phyloP scores from a whole-genome alignment of 225 moss, liverwort and hornwort genomes.

The Bryum argenteum region DNA sequence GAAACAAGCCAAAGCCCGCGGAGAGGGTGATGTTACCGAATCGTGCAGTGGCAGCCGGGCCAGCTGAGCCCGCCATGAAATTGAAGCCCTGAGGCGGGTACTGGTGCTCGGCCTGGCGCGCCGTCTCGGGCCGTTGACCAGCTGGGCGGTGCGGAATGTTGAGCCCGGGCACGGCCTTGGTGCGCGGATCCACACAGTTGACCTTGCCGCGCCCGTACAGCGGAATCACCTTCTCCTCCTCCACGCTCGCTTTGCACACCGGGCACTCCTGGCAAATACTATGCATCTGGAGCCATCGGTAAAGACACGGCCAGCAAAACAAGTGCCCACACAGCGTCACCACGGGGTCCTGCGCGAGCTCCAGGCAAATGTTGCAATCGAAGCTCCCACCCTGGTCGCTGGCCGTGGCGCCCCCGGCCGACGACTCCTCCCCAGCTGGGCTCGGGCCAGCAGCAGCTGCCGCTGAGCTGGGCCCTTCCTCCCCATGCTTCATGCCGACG shows the following conservation, averaged over 20 bases:
- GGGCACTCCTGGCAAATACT: constrained; percentile 97
- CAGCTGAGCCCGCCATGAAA: constrained; percentile 87
- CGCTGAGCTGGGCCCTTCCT: constrained; percentile 74
- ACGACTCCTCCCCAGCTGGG: constrained; percentile 60
- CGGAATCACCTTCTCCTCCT: constrained; percentile 97
- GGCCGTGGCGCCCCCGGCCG: constrained; percentile 48
- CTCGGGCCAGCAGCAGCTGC: constrained; percentile 51
- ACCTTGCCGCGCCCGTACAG: constrained; percentile 93
- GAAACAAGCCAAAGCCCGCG: constrained; percentile 97
- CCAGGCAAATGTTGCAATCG: constrained; percentile 95
- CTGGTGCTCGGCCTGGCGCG: constrained; percentile 77
- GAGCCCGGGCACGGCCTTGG: constrained; percentile 84
- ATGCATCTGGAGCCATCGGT: constrained; percentile 98
- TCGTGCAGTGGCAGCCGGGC: constrained; percentile 81
- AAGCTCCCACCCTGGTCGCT: constrained; percentile 93
- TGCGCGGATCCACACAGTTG: constrained; percentile 90
- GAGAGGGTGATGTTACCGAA: constrained; percentile 98
- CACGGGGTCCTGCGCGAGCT: constrained; percentile 94
- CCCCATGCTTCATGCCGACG: constrained; percentile 75
- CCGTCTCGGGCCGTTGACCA: constrained; percentile 96
- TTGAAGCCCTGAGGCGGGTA: constrained; percentile 85
- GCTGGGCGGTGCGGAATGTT: constrained; percentile 94
- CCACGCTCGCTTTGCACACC: constrained; percentile 94
- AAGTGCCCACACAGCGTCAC: constrained; percentile 94
- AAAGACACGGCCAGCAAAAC: constrained; percentile 97